Percentiles rank a stretch among this genome's conserved stretches.
Evolutionary conservation across 192 early-diverging fungal species (phyloP).

Genomic region (Chytriomyces hyalinus): DNA sequence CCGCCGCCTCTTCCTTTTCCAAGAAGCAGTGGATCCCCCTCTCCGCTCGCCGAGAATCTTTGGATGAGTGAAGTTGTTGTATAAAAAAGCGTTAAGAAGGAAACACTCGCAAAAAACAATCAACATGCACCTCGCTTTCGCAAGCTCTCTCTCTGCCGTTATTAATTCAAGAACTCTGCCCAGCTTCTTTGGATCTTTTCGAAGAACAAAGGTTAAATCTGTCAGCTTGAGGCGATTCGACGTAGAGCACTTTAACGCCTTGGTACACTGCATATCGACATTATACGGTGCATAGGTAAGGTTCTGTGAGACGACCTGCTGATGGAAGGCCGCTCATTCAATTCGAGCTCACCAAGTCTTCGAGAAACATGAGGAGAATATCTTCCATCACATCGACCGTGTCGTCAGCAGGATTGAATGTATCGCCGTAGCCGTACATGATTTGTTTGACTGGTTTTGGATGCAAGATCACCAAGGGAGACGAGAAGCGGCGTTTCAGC

Average conservation of each 20-base stretch:
- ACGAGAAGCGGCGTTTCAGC: background rate
- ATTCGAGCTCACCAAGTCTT: slow-evolving; percentile 68
- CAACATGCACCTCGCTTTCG: slow-evolving; percentile 65
- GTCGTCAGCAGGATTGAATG: slow-evolving; percentile 73
- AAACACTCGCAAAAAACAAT: slow-evolving; percentile 30
- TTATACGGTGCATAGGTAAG: slow-evolving; percentile 46
- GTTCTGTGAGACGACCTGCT: slow-evolving; percentile 5
- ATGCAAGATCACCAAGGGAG: background rate
- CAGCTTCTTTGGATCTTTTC: slow-evolving; percentile 81
- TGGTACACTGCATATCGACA: slow-evolving; percentile 49
- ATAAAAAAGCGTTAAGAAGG: background rate
- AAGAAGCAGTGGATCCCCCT: background rate
- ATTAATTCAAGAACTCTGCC: slow-evolving; percentile 83
- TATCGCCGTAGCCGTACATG: slow-evolving; percentile 91
- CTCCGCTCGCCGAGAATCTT: background rate
- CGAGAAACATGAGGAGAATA: slow-evolving; percentile 75
- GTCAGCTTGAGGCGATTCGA: slow-evolving; percentile 69
- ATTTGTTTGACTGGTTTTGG: slow-evolving; percentile 46
- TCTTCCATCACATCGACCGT: slow-evolving; percentile 84
- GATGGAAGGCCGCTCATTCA: background rate
- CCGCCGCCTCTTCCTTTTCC: background rate
- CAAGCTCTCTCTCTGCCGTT: slow-evolving; percentile 77
- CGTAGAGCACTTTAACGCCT: slow-evolving; percentile 53
- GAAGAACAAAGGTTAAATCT: slow-evolving; percentile 77
- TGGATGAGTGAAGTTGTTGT: background rate